These are phyloP conservation scores for Cucumis melo DNA, from an alignment of 306 rosid genomes.

Conservation along the genomic window DNA sequence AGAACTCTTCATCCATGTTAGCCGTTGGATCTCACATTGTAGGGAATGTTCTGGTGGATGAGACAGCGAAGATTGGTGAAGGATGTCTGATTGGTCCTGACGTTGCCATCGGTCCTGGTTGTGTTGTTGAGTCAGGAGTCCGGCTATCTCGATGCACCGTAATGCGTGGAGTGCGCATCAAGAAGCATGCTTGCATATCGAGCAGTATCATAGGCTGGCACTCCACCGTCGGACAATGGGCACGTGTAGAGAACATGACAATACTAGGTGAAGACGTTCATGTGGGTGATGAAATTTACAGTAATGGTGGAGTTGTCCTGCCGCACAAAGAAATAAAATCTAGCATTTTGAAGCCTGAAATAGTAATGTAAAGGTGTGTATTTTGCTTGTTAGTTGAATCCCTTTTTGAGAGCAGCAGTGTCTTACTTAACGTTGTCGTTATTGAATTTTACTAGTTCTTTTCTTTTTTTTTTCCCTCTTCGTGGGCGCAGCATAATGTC, in stretches of 20 bases:
- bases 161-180: constrained; percentile 84
- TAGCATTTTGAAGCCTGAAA: constrained; percentile 93
- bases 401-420: background rate
- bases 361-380: constrained; percentile 56
- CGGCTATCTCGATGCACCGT: constrained; percentile 87
- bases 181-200: constrained; percentile 81
- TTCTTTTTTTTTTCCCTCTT: background rate
- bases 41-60: constrained; percentile 86
- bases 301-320: constrained; percentile 88
- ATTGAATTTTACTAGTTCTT: background rate
- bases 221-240: constrained; percentile 96
- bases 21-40: constrained; percentile 66
- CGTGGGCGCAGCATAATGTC: background rate
- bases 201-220: constrained; percentile 97
- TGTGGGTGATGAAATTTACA: constrained; percentile 82
- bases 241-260: constrained; percentile 93
- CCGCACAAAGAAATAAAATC: constrained; percentile 98
- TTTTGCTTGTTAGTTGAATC: constrained; percentile 6
- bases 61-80: constrained; percentile 78
- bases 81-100: constrained; percentile 99
- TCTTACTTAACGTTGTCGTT: background rate
- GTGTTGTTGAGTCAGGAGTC: constrained; percentile 78
- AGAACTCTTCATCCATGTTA: constrained; percentile 54
- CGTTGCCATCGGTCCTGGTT: constrained; percentile 95
- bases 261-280: constrained; percentile 97